Conservation (phyloP, 2,329 filamentous ascomycete genomes). For the Paramyrothecium roridum region DNA sequence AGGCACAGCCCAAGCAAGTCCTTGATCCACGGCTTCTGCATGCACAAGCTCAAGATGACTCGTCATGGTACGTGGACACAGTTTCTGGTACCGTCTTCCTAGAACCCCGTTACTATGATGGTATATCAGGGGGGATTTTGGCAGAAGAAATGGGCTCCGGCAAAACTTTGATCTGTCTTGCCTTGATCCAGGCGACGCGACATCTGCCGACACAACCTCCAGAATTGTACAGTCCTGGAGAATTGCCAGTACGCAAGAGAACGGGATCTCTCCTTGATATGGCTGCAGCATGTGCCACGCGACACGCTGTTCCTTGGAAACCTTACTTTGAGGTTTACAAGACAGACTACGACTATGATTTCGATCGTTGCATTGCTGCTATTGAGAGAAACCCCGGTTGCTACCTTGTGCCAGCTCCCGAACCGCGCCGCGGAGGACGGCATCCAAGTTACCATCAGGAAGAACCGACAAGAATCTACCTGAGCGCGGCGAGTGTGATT, state of each 20-base stretch:
- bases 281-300: conserved; percentile 67
- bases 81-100: conserved; percentile 59
- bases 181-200: conserved; percentile 72
- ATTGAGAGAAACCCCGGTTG: conserved; percentile 56
- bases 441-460: conserved; percentile 4
- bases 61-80: conserved; percentile 67
- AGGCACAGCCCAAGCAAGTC: conserved; percentile 59
- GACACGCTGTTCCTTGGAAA: conserved; percentile 68
- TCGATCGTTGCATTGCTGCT: conserved; percentile 49
- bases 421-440: conserved; percentile 23
- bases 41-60: conserved; percentile 57
- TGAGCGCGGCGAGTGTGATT: conserved; percentile 70
- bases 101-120: conserved; percentile 71
- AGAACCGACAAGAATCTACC: conserved; percentile 47
- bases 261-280: conserved; percentile 70
- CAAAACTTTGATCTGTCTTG: conserved; percentile 84
- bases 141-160: conserved; percentile 80
- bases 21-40: conserved; percentile 71
- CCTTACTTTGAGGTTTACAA: conserved; percentile 54
- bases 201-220: conserved; percentile 66
- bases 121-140: conserved; percentile 71
- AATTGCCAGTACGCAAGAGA: conserved; percentile 34
- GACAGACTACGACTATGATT: conserved; percentile 43
- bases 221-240: conserved; percentile 47
- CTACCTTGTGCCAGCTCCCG: conserved; percentile 53